Conservation (phyloP, 73 alveolate genomes). For the Paramecium tetraurelia region DNA sequence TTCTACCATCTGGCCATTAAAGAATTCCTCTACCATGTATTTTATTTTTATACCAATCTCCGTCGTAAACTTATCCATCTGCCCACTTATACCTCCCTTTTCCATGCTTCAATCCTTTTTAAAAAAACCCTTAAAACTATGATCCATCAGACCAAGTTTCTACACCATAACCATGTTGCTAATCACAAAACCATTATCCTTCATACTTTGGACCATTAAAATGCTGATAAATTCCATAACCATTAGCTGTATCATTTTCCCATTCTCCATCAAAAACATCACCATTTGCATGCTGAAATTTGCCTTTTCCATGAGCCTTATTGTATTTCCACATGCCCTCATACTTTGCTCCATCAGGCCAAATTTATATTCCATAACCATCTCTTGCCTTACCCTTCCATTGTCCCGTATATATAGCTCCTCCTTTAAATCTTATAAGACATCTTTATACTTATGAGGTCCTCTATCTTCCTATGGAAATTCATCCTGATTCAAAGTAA, state of each 20-base stretch:
- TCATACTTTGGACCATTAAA: conserved; percentile 30
- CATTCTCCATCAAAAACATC: conserved; percentile 42
- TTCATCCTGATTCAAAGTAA: neutral
- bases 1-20: conserved; percentile 67
- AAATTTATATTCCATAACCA: conserved; percentile 45
- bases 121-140: conserved; percentile 59
- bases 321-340: conserved; percentile 66
- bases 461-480: neutral
- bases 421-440: conserved; percentile 21
- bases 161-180: conserved; percentile 65
- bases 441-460: conserved; percentile 67
- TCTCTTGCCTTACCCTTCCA: conserved; percentile 37
- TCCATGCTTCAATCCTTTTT: conserved; percentile 66
- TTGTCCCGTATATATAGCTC: conserved; percentile 36
- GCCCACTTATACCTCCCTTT: conserved; percentile 72
- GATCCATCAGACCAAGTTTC: conserved; percentile 77
- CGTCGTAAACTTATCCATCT: conserved; percentile 80
- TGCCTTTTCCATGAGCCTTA: conserved; percentile 65
- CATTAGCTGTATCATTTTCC: neutral
- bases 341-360: conserved; percentile 67
- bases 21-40: conserved; percentile 67
- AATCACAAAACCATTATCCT: conserved; percentile 67
- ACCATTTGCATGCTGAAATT: conserved; percentile 56
- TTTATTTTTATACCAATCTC: conserved; percentile 79
- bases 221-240: neutral